phyloP scores from a whole-genome alignment of 805 yeast species.

The Starmerella gropengiesseri region DNA sequence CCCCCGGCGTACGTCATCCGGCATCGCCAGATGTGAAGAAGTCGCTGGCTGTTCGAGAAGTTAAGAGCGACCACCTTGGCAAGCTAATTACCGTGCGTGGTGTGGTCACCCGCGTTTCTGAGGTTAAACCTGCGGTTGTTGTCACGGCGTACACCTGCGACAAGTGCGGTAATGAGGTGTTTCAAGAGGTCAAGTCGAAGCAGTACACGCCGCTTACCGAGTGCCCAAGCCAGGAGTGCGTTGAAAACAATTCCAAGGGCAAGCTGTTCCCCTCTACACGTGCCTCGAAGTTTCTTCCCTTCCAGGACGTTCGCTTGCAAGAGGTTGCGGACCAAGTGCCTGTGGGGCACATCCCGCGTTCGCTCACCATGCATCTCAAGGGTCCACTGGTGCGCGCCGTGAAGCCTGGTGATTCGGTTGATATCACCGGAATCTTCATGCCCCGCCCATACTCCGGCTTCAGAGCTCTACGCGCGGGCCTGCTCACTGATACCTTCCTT shows the following conservation, averaged over 20 bases:
- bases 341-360: conserved; percentile 92
- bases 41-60: conserved; percentile 77
- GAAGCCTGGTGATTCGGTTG: conserved; percentile 92
- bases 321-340: conserved; percentile 96
- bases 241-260: conserved; percentile 70
- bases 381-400: conserved; percentile 81
- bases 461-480: conserved; percentile 83
- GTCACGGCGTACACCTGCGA: conserved; percentile 97
- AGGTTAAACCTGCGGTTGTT: conserved; percentile 82
- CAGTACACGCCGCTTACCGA: conserved; percentile 79
- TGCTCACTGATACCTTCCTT: conserved; percentile 84
- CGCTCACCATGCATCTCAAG: conserved; percentile 73
- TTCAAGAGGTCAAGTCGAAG: conserved; percentile 82
- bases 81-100: conserved; percentile 84
- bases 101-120: conserved; percentile 88
- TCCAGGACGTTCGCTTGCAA: conserved; percentile 91
- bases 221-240: conserved; percentile 75
- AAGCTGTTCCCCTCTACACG: conserved; percentile 85
- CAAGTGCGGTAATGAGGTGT: conserved; percentile 90
- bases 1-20: conserved; percentile 29
- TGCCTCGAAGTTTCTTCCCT: conserved; percentile 88
- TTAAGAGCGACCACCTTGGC: conserved; percentile 75
- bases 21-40: conserved; percentile 13
- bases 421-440: conserved; percentile 80
- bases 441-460: conserved; percentile 96